These are phyloP conservation scores for Aspergillus niger DNA, from an alignment of 2,329 filamentous ascomycete genomes.

Conservation along the genomic window DNA sequence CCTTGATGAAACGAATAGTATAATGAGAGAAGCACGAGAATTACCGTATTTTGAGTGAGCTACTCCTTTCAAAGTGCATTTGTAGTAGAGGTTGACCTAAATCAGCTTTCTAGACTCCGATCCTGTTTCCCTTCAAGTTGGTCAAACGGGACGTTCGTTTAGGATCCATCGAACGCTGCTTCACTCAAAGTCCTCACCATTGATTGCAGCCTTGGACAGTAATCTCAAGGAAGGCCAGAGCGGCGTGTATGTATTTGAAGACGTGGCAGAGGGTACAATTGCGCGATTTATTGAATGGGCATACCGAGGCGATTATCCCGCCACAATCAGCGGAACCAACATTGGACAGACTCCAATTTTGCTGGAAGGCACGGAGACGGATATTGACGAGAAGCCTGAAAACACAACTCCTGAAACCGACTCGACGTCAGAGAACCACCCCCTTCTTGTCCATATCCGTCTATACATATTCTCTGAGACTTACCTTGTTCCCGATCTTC, in stretches of 20 bases:
- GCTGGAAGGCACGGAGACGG: no score
- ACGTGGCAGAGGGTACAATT: slow-evolving; percentile 10
- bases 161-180: slow-evolving; percentile 14
- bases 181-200: slow-evolving; percentile 5
- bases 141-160: neutral
- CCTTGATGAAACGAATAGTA: no score
- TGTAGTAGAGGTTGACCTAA: no score
- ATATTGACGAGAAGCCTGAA: neutral
- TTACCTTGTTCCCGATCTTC: slow-evolving; percentile 10
- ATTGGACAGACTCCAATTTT: neutral
- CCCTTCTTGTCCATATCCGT: slow-evolving; percentile 5
- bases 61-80: no score
- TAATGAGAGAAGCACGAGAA: no score
- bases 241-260: neutral
- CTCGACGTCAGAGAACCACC: neutral
- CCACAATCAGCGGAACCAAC: neutral
- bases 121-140: no score
- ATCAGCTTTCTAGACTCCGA: no score
- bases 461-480: slow-evolving; percentile 15
- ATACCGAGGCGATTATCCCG: slow-evolving; percentile 12
- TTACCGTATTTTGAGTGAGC: no score
- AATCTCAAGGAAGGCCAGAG: neutral
- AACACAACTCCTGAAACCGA: no score
- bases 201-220: neutral
- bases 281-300: slow-evolving; percentile 14